Base-by-base conservation (phyloP, 1,284 basidiomycete genomes). In the Naganishia albida region DNA sequence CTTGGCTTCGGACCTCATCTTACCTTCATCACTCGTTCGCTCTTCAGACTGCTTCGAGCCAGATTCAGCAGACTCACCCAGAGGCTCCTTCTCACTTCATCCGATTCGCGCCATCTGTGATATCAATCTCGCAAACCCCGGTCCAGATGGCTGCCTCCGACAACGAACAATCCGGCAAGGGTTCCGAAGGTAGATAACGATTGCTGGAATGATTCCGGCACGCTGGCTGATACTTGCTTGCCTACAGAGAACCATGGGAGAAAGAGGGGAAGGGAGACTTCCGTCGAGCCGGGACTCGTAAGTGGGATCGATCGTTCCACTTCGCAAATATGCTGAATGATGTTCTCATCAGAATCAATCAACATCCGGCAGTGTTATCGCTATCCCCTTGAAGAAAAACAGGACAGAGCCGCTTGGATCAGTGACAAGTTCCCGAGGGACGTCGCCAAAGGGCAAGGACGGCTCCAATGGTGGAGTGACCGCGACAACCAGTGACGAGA, bases 331-430 rank as follows among this genome's bases (percentile, higher is more conserved):
- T 4, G 10, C 50, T 34, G n/a, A 51, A 12, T 20, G 28, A 20
- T 28, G 4, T 59, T 38, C 13, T 34, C 62, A 12, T 49, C 34
- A 63, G 64, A 23, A 25, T 18, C 55, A 65, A 13, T 66, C 66
- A 25, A 16, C 67, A 10, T 56, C 70, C 2, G 52, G 66, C 34
- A 40, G 60, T 10, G 57, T 62, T 7, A 39, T 62, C 1, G 59
- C 71, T n/a, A 67, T 74, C 38, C 70, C 71, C 30, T 62, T 72
- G n/a, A 78, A 78, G 71, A 77, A 77, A 73, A 76, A 78, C 67
- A 71, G 76, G n/a, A 56, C 74, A 18, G 74, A 64, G 30, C 20
- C 40, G 13, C 70, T 28, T 46, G 67, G 18, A 63, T 63, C 20
- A 39, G 64, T 26, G 40, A 64, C 62, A 50, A 62, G 60, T 26